Base-by-base conservation (phyloP, 768 basidiomycete species). In the Tephrocybe sp. region DNA sequence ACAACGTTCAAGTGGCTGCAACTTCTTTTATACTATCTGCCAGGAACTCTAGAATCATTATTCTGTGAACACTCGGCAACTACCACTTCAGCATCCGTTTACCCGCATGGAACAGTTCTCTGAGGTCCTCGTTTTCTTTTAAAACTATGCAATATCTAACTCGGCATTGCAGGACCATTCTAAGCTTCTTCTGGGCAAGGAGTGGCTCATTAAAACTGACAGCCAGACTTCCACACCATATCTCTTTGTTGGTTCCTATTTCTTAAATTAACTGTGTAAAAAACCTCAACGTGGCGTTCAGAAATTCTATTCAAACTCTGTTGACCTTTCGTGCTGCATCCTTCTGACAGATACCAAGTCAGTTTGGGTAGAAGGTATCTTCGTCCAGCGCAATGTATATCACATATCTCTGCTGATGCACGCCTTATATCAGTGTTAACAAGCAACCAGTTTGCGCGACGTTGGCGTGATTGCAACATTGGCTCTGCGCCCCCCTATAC, bases 161-260 rank as follows among this genome's bases (percentile, higher is more conserved):
- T 11, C 16, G 33, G 8, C 47, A 25, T 47, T 34, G 31, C 51
- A 89, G 87, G 79, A 80, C 41, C 73, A 81, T 47, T 69, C 75
- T 27, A 80, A 79, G 46, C 61, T 64, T 27, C 73, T 90, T 25
- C 68, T 86, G 23, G 69, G 68, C 48, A 86, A 82, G 62, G 86
- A 89, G 64, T 91, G 88, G 88, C 72, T 90, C 11, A 79, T 79
- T 25, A 88, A 85, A 63, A 69, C 76, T 43, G 83, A 89, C 60
- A 69, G 71, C 30, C 69, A 69, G 38, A 77, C 69, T 13, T 82
- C 86, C 1, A 79, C 72, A 1, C 82, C 87, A 27, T 90, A 89
- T 66, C 77, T 91, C 55, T 68, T 89, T 59, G 88, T 90, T 62
- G 58, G 84, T 31, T 47, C 24, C 29, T 19, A 29, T 21, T 41